Evolutionary conservation across 177 flowering plant species (phyloP).

Genomic region (Vitis hybrid): DNA sequence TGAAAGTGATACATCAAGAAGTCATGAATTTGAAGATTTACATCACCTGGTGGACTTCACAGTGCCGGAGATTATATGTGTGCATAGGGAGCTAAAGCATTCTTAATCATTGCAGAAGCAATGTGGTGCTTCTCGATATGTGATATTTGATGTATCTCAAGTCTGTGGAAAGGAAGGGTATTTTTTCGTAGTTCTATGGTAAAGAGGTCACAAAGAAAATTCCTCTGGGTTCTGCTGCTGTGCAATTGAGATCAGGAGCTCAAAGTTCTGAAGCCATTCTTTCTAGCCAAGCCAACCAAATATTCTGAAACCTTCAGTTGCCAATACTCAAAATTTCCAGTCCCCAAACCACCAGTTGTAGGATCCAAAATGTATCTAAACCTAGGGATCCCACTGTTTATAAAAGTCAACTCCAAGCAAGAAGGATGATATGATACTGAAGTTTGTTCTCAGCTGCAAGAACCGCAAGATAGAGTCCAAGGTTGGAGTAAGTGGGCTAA

Average conservation of each 20-base stretch:
- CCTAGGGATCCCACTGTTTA: conserved; percentile 3
- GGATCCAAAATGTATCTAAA: conserved; percentile 8
- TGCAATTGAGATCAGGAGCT: conserved; percentile 10
- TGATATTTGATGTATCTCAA: conserved; percentile 28
- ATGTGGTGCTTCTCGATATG: conserved; percentile 41
- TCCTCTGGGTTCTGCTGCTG: conserved; percentile 1
- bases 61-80: conserved; percentile 36
- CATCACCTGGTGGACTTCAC: conserved; percentile 27
- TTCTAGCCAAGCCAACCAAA: conserved; percentile 2
- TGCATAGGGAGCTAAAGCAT: conserved; percentile 31
- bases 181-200: neutral
- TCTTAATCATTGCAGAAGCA: conserved; percentile 28
- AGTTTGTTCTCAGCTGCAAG: conserved; percentile 16
- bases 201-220: conserved; percentile 9
- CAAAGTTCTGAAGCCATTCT: conserved; percentile 5
- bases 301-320: neutral
- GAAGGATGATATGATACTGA: conserved; percentile 29
- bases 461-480: conserved; percentile 20
- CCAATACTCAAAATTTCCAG: neutral
- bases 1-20: conserved; percentile 2
- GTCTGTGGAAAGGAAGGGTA: conserved; percentile 25
- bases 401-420: conserved; percentile 6
- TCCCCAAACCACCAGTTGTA: conserved; percentile 5
- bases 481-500: conserved; percentile 32
- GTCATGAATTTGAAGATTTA: conserved; percentile 21